Conservation (phyloP, 805 yeast genomes). For the Saccharomycopsis schoenii region DNA sequence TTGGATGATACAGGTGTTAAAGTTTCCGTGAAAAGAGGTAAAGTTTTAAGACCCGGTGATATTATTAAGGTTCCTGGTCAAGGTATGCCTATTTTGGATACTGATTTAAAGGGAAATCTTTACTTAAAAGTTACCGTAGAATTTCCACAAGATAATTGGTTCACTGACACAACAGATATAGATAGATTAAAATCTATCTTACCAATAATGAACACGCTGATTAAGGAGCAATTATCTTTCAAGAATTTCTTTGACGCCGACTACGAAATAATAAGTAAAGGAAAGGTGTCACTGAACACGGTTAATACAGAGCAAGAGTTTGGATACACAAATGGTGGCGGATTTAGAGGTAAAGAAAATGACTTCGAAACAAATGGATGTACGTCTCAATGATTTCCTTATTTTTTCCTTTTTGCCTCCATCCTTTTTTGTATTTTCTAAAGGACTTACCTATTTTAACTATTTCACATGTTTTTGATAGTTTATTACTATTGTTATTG, state of each 20-base stretch:
- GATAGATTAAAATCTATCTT: slow-evolving; percentile 43
- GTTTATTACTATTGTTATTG: not conserved
- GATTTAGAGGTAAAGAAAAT: slow-evolving; percentile 12
- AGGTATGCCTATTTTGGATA: slow-evolving; percentile 69
- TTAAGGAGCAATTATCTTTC: slow-evolving; percentile 20
- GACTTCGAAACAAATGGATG: slow-evolving; percentile 10
- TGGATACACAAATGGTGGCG: slow-evolving; percentile 20
- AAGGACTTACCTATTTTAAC: too few relatives aligned
- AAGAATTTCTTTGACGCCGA: slow-evolving; percentile 26
- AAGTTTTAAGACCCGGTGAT: slow-evolving; percentile 73
- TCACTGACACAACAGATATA: slow-evolving; percentile 59
- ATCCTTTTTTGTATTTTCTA: too few relatives aligned
- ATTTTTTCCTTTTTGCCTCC: not conserved
- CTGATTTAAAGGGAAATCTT: slow-evolving; percentile 48
- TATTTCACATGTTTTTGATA: not conserved
- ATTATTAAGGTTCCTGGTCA: slow-evolving; percentile 53
- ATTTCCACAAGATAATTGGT: slow-evolving; percentile 84
- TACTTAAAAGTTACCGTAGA: slow-evolving; percentile 62
- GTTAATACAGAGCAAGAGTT: slow-evolving; percentile 14
- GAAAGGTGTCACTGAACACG: slow-evolving; percentile 17
- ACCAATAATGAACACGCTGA: slow-evolving; percentile 28
- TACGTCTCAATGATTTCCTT: slow-evolving; percentile 7
- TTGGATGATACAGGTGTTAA: slow-evolving; percentile 70
- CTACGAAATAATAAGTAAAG: slow-evolving; percentile 21
- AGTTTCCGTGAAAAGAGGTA: slow-evolving; percentile 61